A percentile compares a stretch with the other conserved stretches of the same genome.
These are phyloP conservation scores for Volvox africanus DNA, from an alignment of 139 green algal species.

Conservation along the genomic window DNA sequence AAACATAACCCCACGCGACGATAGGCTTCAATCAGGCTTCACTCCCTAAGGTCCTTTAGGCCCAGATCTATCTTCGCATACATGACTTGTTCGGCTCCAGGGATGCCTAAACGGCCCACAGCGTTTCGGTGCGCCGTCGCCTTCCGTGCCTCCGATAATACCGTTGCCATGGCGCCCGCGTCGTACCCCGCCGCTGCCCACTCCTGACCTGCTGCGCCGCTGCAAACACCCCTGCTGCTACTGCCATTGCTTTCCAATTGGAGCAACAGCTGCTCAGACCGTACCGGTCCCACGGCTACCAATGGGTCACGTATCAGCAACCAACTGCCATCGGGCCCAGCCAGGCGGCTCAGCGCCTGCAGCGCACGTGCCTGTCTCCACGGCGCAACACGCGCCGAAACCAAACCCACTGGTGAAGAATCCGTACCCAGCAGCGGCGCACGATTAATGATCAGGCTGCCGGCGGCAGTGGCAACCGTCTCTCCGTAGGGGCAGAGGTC, in stretches of 20 bases:
- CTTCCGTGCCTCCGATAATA: background rate
- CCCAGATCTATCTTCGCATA: background rate
- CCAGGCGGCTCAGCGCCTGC: background rate
- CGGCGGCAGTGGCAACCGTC: background rate
- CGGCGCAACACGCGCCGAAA: conserved; percentile 2
- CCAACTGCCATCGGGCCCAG: background rate
- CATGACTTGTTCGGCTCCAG: conserved; percentile 25
- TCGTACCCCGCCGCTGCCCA: conserved; percentile 14
- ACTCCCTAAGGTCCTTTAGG: no score
- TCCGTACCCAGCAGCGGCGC: background rate
- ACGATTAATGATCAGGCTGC: background rate
- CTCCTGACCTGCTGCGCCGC: no score
- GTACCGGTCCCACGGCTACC: background rate
- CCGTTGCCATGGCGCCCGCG: background rate
- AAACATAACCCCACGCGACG: no score
- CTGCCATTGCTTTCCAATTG: background rate
- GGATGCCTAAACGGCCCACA: conserved; percentile 3
- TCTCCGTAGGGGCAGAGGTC: conserved; percentile 3
- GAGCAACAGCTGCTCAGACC: background rate
- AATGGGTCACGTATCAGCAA: background rate
- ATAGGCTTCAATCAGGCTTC: no score
- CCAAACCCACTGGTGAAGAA: background rate
- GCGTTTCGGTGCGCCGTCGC: background rate
- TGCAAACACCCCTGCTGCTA: background rate
- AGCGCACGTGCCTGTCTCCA: conserved; percentile 16